Percentiles rank a stretch among this genome's conserved stretches.
Evolutionary conservation across 495 filamentous ascomycete species (phyloP).

Genomic region (Penicillium daleae): DNA sequence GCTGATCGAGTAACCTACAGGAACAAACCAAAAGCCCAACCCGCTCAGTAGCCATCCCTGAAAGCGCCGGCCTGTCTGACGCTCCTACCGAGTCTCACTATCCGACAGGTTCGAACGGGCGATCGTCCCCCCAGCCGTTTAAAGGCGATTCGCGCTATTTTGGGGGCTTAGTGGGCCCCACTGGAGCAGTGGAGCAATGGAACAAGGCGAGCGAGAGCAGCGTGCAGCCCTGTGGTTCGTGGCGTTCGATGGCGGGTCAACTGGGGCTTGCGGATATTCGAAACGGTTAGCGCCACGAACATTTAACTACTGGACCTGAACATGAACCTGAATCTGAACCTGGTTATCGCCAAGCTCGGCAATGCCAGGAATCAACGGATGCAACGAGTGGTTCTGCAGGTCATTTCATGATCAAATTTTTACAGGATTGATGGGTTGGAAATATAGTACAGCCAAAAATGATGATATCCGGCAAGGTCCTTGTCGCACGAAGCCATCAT

Average conservation of each 20-base stretch:
- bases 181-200: background rate
- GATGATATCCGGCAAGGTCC: background rate
- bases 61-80: slow-evolving; percentile 1
- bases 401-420: background rate
- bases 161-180: slow-evolving; percentile 5
- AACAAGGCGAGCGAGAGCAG: background rate
- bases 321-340: too few species aligned
- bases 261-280: background rate
- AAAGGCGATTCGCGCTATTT: slow-evolving; percentile 1
- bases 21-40: background rate
- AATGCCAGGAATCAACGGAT: background rate
- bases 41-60: background rate
- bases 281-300: background rate
- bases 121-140: slow-evolving; percentile 9
- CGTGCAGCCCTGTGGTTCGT: slow-evolving; percentile 6
- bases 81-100: slow-evolving; percentile 11
- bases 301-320: background rate
- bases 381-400: background rate
- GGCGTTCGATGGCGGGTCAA: background rate
- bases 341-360: background rate
- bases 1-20: background rate
- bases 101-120: slow-evolving; percentile 6
- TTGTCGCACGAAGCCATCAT: background rate
- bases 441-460: slow-evolving; percentile 3
- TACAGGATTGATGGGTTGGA: background rate